Evolutionary conservation across 179 eudicot species (phyloP).

Genomic region (Patellifolia procumbens): DNA sequence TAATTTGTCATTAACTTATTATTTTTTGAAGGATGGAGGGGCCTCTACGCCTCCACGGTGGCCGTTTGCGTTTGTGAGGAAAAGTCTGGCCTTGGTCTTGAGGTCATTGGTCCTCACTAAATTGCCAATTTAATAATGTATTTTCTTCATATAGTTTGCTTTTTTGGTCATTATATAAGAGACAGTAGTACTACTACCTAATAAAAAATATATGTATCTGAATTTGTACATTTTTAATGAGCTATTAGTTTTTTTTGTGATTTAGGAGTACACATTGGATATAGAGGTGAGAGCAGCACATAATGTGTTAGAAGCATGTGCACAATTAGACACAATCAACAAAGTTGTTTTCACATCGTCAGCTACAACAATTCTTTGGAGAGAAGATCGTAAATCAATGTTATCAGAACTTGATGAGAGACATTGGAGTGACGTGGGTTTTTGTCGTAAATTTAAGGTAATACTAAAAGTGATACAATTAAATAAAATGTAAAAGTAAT

Average conservation of each 20-base stretch:
- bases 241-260: neutral
- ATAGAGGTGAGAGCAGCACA: slow-evolving; percentile 63
- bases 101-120: neutral
- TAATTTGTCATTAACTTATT: neutral
- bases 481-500: neutral
- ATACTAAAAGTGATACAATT: no score
- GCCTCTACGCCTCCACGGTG: neutral
- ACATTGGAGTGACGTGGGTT: slow-evolving; percentile 55
- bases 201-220: neutral
- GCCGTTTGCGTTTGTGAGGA: neutral
- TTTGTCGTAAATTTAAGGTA: slow-evolving; percentile 57
- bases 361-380: slow-evolving; percentile 51
- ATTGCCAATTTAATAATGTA: neutral
- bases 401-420: slow-evolving; percentile 41
- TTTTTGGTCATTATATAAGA: neutral
- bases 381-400: slow-evolving; percentile 41
- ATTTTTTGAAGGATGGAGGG: neutral
- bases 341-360: slow-evolving; percentile 68
- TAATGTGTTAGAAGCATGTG: slow-evolving; percentile 66
- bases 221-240: neutral
- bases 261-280: slow-evolving; percentile 54
- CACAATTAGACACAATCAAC: slow-evolving; percentile 47
- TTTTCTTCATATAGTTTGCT: neutral
- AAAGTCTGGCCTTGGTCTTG: neutral
- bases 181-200: neutral